Percentiles rank a stretch among this genome's conserved stretches.
Conservation (phyloP, 2,329 filamentous ascomycete species). For the Epichloe sp. region DNA sequence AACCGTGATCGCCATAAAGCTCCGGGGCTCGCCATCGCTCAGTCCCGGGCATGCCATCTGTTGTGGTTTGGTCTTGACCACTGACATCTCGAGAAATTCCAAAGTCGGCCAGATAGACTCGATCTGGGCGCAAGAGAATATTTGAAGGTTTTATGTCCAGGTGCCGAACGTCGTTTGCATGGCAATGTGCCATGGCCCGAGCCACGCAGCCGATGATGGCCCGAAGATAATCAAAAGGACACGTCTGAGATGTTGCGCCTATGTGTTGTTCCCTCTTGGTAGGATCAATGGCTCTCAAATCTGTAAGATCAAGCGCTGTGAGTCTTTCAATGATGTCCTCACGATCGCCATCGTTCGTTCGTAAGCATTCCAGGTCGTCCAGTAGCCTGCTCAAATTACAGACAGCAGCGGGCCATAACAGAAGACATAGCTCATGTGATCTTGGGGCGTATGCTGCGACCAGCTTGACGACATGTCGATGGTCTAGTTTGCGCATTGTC, state of each 20-base stretch:
- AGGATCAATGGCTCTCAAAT: slow-evolving; percentile 23
- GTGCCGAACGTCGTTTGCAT: slow-evolving; percentile 29
- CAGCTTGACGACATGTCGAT: slow-evolving; percentile 34
- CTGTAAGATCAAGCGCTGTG: slow-evolving; percentile 23
- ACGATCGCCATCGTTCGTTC: slow-evolving; percentile 23
- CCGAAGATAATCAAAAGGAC: slow-evolving; percentile 28
- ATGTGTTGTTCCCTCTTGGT: slow-evolving; percentile 10
- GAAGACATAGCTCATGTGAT: slow-evolving; percentile 27
- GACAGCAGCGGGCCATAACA: slow-evolving; percentile 34
- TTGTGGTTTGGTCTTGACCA: slow-evolving; percentile 31
- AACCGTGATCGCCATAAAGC: slow-evolving; percentile 21
- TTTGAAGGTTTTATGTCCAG: slow-evolving; percentile 36
- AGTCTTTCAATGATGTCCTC: slow-evolving; percentile 28
- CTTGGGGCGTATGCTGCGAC: slow-evolving; percentile 32
- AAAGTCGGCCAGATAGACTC: slow-evolving; percentile 36
- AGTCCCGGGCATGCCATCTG: slow-evolving; percentile 27
- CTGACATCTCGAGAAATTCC: slow-evolving; percentile 34
- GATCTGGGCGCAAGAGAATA: slow-evolving; percentile 30
- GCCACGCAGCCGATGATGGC: slow-evolving; percentile 31
- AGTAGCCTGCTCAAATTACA: slow-evolving; percentile 31
- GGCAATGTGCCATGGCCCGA: slow-evolving; percentile 29
- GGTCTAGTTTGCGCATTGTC: slow-evolving; percentile 33
- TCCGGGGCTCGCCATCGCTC: slow-evolving; percentile 34
- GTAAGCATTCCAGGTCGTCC: slow-evolving; percentile 28
- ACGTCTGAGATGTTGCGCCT: slow-evolving; percentile 13